Conservation (phyloP, 768 basidiomycete species). For the Scleroderma bovista region DNA sequence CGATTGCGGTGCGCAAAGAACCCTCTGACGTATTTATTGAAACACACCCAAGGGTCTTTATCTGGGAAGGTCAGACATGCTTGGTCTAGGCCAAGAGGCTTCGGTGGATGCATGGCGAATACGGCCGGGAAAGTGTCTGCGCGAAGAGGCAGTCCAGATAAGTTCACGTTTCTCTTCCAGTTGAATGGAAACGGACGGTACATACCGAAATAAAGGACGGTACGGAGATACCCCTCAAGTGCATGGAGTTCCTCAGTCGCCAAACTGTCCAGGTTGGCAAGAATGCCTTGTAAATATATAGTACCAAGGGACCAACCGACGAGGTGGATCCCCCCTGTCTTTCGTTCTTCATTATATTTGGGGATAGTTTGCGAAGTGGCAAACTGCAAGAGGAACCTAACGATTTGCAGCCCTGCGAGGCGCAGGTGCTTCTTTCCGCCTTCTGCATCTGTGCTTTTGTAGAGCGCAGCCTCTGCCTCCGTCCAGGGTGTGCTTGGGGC, state of each 20-base stretch:
- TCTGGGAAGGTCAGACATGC: background rate
- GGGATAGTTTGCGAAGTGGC: slow-evolving; percentile 4
- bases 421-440: slow-evolving; percentile 3
- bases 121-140: background rate
- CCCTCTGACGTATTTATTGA: background rate
- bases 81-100: background rate
- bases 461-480: background rate
- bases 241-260: background rate
- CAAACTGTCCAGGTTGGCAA: slow-evolving; percentile 6
- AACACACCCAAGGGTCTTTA: background rate
- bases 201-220: slow-evolving; percentile 6
- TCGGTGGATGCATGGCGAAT: background rate
- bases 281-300: background rate
- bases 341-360: background rate
- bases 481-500: background rate
- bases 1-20: background rate
- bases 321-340: slow-evolving; percentile 4
- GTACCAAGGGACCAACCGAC: slow-evolving; percentile 8
- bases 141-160: background rate
- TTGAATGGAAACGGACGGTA: background rate
- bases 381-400: slow-evolving; percentile 4
- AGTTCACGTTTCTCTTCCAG: background rate
- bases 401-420: slow-evolving; percentile 2
- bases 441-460: background rate
- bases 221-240: slow-evolving; percentile 2